Percentiles rank a stretch among this genome's conserved stretches.
phyloP scores from a whole-genome alignment of 768 basidiomycete genomes.

The Tulasnella sp. region DNA sequence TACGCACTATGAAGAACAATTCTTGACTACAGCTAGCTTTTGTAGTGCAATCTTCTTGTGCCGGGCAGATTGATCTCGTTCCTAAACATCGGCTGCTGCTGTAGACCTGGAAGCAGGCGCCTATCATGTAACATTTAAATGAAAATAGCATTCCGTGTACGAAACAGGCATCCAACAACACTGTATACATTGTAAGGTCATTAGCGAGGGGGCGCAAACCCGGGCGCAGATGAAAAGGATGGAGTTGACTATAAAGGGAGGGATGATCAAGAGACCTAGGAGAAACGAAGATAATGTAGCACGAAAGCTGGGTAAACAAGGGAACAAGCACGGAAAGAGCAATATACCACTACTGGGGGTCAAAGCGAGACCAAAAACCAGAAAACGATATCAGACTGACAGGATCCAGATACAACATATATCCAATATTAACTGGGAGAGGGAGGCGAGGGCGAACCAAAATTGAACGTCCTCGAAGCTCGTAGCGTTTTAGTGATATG shows the following conservation, averaged over 20 bases:
- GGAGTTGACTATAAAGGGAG: neutral
- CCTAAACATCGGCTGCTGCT: neutral
- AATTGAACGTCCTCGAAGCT: neutral
- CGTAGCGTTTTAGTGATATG: neutral
- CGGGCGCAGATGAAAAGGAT: neutral
- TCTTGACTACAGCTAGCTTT: conserved; percentile 38
- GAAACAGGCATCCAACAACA: neutral
- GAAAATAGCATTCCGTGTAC: neutral
- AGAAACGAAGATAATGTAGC: neutral
- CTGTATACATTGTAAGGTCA: neutral
- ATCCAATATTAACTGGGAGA: neutral
- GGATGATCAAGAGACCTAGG: neutral
- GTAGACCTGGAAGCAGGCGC: neutral
- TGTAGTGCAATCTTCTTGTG: neutral
- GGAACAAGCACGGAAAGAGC: neutral
- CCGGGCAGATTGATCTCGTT: neutral
- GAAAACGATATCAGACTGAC: neutral
- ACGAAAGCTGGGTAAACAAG: neutral
- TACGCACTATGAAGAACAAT: conserved; percentile 82
- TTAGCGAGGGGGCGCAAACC: neutral
- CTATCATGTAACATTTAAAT: neutral
- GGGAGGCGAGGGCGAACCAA: neutral
- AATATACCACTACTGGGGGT: neutral
- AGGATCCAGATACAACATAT: neutral
- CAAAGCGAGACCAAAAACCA: neutral